These are phyloP conservation scores for Avena insularis DNA, from an alignment of 176 grass and related monocot genomes.

Conservation along the genomic window DNA sequence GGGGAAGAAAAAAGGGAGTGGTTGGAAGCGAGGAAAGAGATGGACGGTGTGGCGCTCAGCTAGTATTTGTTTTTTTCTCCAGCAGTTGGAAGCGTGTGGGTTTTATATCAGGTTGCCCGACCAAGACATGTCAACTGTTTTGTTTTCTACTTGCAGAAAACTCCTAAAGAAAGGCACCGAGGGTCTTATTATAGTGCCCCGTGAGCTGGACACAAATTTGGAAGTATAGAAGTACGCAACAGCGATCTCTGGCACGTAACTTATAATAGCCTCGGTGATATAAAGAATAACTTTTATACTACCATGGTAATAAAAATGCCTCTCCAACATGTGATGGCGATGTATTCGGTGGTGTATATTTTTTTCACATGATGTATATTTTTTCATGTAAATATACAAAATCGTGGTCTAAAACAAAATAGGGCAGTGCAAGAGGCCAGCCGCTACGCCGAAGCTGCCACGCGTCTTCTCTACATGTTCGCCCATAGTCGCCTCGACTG, in stretches of 20 bases:
- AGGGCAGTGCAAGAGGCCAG: too few species aligned
- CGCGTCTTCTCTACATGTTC: too few species aligned
- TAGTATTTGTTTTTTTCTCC: constrained; percentile 6
- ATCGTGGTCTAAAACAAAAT: too few species aligned
- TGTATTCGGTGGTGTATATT: too few species aligned
- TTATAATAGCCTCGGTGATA: too few species aligned
- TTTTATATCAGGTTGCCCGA: neutral
- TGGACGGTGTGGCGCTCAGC: neutral
- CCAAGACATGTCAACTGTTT: neutral
- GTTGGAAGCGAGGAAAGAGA: constrained; percentile 49
- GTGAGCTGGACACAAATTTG: neutral
- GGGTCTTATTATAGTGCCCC: constrained; percentile 10
- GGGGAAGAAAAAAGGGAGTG: constrained; percentile 15
- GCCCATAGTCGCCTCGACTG: too few species aligned
- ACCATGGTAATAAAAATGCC: too few species aligned
- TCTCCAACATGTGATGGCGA: too few species aligned
- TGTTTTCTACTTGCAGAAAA: neutral
- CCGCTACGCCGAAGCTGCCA: too few species aligned
- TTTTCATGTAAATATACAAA: neutral
- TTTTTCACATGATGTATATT: neutral
- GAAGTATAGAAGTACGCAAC: neutral
- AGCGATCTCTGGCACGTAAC: too few species aligned
- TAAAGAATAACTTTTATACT: too few species aligned
- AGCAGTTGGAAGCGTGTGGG: neutral
- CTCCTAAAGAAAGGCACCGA: neutral